Percentiles rank a stretch among this genome's conserved stretches.
phyloP scores from a whole-genome alignment of 1,284 basidiomycete genomes.

The Microbotryum lychnidis-dioicae region DNA sequence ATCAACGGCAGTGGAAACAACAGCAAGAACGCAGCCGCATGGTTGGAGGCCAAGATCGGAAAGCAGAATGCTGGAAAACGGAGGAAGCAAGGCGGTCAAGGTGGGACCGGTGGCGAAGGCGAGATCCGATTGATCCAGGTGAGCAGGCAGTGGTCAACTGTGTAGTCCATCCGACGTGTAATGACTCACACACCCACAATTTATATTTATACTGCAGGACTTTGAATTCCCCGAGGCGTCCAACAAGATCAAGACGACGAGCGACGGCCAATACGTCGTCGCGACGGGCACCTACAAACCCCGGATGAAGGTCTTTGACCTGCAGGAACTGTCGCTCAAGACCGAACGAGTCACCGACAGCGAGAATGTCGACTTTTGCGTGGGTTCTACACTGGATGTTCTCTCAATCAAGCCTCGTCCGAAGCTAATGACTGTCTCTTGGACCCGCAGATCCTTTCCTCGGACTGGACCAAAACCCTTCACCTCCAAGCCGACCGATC shows the following conservation, averaged over 20 bases:
- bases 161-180: neutral
- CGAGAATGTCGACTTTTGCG: conserved; percentile 96
- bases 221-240: conserved; percentile 97
- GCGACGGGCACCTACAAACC: conserved; percentile 98
- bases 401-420: neutral
- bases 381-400: conserved; percentile 40
- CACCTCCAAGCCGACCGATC: conserved; percentile 95
- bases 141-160: neutral
- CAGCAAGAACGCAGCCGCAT: conserved; percentile 33
- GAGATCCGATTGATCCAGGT: conserved; percentile 36
- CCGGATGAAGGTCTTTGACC: conserved; percentile 91
- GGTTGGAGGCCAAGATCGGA: conserved; percentile 30
- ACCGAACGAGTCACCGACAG: conserved; percentile 93
- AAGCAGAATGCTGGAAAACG: conserved; percentile 30
- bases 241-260: conserved; percentile 79
- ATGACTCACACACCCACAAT: neutral
- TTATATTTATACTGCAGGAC: conserved; percentile 50
- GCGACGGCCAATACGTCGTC: conserved; percentile 83
- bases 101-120: conserved; percentile 31
- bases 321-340: conserved; percentile 86
- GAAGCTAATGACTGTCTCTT: neutral
- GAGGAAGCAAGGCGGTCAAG: conserved; percentile 29
- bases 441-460: conserved; percentile 68
- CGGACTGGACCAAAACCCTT: conserved; percentile 99
- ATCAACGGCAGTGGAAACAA: conserved; percentile 33